A percentile compares a stretch with the other conserved stretches of the same genome.
Evolutionary conservation across 345 rosid genomes (phyloP).

Genomic region (Populus deltoides): DNA sequence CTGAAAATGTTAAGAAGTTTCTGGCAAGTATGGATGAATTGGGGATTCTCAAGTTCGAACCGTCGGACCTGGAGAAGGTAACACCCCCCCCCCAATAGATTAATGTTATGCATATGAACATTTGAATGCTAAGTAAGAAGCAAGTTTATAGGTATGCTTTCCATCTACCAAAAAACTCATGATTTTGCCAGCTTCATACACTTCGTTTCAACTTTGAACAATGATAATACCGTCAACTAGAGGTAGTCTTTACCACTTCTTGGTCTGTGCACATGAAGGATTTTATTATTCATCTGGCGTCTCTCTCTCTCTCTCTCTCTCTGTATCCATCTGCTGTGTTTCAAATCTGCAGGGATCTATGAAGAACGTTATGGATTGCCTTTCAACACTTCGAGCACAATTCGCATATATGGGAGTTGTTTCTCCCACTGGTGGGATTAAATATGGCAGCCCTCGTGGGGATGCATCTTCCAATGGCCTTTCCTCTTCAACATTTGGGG

Average conservation of each 20-base stretch:
- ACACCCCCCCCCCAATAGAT: background rate
- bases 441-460: slow-evolving; percentile 23
- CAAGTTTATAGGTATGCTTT: background rate
- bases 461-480: slow-evolving; percentile 23
- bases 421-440: slow-evolving; percentile 2
- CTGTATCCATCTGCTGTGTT: background rate
- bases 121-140: background rate
- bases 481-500: slow-evolving; percentile 38
- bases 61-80: slow-evolving; percentile 82
- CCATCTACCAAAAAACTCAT: background rate
- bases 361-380: slow-evolving; percentile 50
- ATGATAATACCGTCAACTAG: background rate
- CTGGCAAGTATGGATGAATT: slow-evolving; percentile 57
- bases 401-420: slow-evolving; percentile 25
- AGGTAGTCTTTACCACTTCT: background rate
- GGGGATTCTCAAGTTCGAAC: slow-evolving; percentile 63
- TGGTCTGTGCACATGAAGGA: background rate
- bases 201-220: background rate
- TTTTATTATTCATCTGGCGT: background rate
- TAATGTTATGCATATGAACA: background rate
- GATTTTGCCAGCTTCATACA: background rate
- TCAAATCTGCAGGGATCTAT: slow-evolving; percentile 44
- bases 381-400: slow-evolving; percentile 38
- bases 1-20: slow-evolving; percentile 55
- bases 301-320: no score